phyloP scores from a whole-genome alignment of 352 stramenopile genomes.

The Hyaloperonospora brassicae region DNA sequence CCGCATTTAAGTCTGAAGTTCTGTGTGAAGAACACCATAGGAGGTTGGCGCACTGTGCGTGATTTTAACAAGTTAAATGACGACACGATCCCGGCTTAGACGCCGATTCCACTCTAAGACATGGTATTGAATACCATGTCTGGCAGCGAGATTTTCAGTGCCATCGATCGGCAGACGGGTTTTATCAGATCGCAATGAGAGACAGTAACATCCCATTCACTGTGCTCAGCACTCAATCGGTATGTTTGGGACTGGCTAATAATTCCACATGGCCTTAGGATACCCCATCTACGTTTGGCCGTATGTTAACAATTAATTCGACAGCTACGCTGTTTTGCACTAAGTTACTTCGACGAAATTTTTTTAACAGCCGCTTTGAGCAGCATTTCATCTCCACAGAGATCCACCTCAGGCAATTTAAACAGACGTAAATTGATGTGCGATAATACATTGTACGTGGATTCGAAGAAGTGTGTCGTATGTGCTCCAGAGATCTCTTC shows the following conservation, averaged over 20 bases:
- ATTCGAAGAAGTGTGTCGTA: neutral
- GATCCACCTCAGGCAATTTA: neutral
- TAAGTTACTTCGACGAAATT: slow-evolving; percentile 9
- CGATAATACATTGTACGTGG: neutral
- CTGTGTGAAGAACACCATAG: neutral
- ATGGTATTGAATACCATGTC: neutral
- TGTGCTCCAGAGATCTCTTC: neutral
- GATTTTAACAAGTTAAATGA: no score
- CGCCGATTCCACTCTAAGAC: no score
- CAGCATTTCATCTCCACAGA: neutral
- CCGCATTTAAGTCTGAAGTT: neutral
- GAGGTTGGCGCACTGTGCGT: no score
- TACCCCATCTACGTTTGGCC: slow-evolving; percentile 1
- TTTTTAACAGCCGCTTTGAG: slow-evolving; percentile 3
- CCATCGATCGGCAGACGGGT: neutral
- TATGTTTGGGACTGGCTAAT: neutral
- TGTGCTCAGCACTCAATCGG: neutral
- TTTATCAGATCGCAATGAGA: neutral
- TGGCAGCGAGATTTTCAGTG: neutral
- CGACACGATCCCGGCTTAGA: no score
- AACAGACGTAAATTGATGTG: neutral
- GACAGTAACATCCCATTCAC: neutral
- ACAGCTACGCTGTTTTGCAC: slow-evolving; percentile 2
- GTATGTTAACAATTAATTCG: neutral
- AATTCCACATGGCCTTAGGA: neutral